A percentile compares a stretch with the other conserved stretches of the same genome.
phyloP scores from a whole-genome alignment of 2,329 filamentous ascomycete species.

The Fusarium decemcellulare region DNA sequence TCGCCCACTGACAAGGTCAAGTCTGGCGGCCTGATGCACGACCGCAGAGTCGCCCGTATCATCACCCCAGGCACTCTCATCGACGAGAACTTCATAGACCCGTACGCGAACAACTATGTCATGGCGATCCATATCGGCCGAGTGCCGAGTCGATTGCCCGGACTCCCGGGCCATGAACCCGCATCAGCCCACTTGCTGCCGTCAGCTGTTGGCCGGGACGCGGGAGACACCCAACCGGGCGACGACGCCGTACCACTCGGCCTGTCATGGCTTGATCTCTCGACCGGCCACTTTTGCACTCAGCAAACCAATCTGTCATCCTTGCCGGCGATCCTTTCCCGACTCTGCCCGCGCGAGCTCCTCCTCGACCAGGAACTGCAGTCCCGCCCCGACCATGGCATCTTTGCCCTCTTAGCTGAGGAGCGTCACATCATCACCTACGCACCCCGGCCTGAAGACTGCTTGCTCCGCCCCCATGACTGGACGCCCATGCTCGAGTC shows the following conservation, averaged over 20 bases:
- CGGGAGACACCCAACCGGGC: conserved; percentile 30
- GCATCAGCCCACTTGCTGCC: conserved; percentile 35
- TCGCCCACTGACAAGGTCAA: conserved; percentile 78
- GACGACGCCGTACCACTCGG: conserved; percentile 67
- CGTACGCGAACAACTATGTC: conserved; percentile 93
- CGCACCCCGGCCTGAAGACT: conserved; percentile 68
- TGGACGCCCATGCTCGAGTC: conserved; percentile 87
- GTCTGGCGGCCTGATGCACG: conserved; percentile 84
- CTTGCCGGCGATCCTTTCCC: conserved; percentile 84
- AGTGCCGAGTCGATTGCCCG: conserved; percentile 26
- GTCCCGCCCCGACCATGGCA: conserved; percentile 68
- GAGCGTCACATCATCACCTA: conserved; percentile 85
- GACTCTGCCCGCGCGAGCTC: conserved; percentile 88
- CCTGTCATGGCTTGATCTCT: conserved; percentile 94
- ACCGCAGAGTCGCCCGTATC: conserved; percentile 87
- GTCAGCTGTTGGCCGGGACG: conserved; percentile 39
- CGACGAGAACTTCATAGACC: conserved; percentile 97
- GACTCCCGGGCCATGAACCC: conserved; percentile 28
- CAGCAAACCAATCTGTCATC: conserved; percentile 80
- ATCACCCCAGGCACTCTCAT: conserved; percentile 96
- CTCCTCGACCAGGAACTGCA: conserved; percentile 79
- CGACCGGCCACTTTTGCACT: conserved; percentile 94
- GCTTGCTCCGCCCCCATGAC: conserved; percentile 66
- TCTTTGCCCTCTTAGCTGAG: conserved; percentile 79
- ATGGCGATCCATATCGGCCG: conserved; percentile 78